Conservation (phyloP, 441 rosid genomes). For the Populus tomentosa region DNA sequence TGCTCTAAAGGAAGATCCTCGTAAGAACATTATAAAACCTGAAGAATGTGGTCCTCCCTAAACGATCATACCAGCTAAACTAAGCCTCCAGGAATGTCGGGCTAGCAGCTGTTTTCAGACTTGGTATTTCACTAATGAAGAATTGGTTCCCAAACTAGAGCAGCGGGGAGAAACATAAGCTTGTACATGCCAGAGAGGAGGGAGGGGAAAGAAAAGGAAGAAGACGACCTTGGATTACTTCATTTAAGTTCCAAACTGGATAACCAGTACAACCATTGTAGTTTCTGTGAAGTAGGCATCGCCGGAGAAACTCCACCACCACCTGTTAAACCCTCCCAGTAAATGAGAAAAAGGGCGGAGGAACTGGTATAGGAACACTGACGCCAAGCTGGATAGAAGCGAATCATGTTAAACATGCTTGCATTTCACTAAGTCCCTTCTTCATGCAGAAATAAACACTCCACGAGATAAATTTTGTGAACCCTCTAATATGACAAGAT, state of each 20-base stretch:
- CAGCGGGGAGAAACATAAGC: background rate
- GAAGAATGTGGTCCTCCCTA: no score
- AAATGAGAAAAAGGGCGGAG: slow-evolving; percentile 82
- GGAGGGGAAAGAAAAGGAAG: no score
- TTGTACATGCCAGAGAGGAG: no score
- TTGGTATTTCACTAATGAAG: no score
- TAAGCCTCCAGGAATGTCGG: no score
- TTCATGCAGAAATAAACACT: background rate
- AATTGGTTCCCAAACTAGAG: no score
- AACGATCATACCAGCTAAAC: no score
- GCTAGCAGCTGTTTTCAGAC: no score
- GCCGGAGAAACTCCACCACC: slow-evolving; percentile 67
- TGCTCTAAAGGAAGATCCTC: no score
- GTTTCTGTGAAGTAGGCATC: slow-evolving; percentile 88
- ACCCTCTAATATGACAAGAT: no score
- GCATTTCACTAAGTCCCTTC: background rate
- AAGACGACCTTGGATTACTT: slow-evolving; percentile 4
- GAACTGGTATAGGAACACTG: slow-evolving; percentile 89
- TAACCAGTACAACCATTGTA: slow-evolving; percentile 8
- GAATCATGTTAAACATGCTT: background rate
- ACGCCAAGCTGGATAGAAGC: slow-evolving; percentile 62
- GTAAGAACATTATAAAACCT: no score
- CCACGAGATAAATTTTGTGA: no score
- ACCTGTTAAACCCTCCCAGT: slow-evolving; percentile 70
- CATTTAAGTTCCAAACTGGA: slow-evolving; percentile 9